Evolutionary conservation across 441 rosid species (phyloP).

Genomic region (Euphorbia schlechtendalii): DNA sequence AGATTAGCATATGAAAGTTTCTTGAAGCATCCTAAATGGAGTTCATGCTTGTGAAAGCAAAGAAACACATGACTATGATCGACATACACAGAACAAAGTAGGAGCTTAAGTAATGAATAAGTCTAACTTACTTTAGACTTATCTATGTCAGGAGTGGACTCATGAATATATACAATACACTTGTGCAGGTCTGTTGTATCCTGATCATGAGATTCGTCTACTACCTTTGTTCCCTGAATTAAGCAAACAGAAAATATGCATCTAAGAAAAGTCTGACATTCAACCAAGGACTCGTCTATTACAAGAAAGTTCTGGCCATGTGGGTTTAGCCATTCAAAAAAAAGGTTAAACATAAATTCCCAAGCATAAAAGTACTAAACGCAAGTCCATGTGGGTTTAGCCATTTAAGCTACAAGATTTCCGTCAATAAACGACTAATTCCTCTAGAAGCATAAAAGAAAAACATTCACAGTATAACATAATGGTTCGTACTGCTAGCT

Average conservation of each 20-base stretch:
- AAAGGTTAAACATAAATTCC: not conserved
- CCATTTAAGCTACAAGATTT: too few species aligned
- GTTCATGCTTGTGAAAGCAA: too few species aligned
- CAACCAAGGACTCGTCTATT: not conserved
- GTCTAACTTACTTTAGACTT: slow-evolving; percentile 48
- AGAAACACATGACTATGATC: too few species aligned
- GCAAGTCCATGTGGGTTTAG: too few species aligned
- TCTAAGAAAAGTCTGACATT: slow-evolving; percentile 12
- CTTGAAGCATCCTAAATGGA: too few species aligned
- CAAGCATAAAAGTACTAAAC: not conserved
- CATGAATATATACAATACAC: slow-evolving; percentile 48
- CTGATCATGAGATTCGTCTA: slow-evolving; percentile 81
- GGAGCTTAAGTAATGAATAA: not conserved
- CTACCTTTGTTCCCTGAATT: slow-evolving; percentile 66
- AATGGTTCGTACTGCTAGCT: slow-evolving; percentile 8
- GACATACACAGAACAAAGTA: too few species aligned
- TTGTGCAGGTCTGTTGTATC: slow-evolving; percentile 92
- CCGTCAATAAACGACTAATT: too few species aligned
- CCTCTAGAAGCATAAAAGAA: not conserved
- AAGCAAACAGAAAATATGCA: not conserved
- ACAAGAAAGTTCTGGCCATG: too few species aligned
- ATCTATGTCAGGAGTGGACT: slow-evolving; percentile 38
- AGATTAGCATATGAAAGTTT: not conserved
- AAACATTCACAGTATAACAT: slow-evolving; percentile 4
- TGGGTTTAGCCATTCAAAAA: too few species aligned